Base-by-base conservation (phyloP, 768 basidiomycete genomes). In the Pulveroboletus sp. region DNA sequence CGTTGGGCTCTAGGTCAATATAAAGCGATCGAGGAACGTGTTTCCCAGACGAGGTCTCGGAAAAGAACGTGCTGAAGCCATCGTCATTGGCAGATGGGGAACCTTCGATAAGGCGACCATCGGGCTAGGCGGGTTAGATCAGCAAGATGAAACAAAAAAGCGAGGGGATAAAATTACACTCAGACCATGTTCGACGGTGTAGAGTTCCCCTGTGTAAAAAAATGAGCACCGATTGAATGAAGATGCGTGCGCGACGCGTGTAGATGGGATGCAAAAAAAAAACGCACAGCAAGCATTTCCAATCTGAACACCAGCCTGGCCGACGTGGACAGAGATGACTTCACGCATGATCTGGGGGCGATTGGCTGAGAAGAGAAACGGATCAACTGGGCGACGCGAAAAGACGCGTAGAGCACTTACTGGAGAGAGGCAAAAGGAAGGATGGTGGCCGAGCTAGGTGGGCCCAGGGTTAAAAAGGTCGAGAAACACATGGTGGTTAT, bases 1-100 rank as follows among this genome's bases (percentile, higher is more conserved):
- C 95, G 69, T 93, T 93, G 52, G 95, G 95, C 72, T 98, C 95
- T 32, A 94, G 83, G 72, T 95, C 93, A 53, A 99, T 85, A 77
- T 98, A 98, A 59, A 99, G 82, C 38, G 94, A 96, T 62, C 96
- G 85, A 45, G 96, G 96, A 52, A 98, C 95, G 71, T 96, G 89
- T 76, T 96, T 96, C 55, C 94, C 95, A 47, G 91, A 85, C 30
- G 84, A 82, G 5, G 95, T 98, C 79, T 99, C 96, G 33, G 93
- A 95, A 78, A 99, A 99, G 80, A 99, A 99, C 57, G 96, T 99
- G 70, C 86, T 90, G 82, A 99, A 98, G 64, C 96, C 96, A 73
- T 82, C 86, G 61, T 93, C 88, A 60, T 80, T 81, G 51, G 76
- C 73, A 46, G 86, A 84, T 38, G 84, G 81, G 11, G 90, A 85